Conservation (phyloP, 1,139 yeast genomes). For the Candida pseudocylindracea region DNA sequence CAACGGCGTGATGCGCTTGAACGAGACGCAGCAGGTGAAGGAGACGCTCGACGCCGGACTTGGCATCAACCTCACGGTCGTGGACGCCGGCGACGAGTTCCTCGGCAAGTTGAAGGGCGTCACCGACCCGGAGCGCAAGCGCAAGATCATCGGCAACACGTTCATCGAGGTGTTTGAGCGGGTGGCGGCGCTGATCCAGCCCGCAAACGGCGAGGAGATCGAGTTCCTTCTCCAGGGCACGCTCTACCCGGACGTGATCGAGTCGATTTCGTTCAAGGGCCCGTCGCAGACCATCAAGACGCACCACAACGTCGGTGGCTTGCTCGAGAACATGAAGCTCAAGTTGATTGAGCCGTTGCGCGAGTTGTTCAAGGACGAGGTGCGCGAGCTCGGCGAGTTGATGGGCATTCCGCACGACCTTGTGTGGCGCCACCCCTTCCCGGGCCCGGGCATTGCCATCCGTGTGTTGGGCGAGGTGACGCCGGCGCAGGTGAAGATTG, state of each 20-base stretch:
- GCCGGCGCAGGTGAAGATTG: conserved; percentile 77
- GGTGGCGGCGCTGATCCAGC: conserved; percentile 83
- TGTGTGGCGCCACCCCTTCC: conserved; percentile 99
- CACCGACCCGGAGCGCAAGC: conserved; percentile 97
- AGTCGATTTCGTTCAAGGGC: conserved; percentile 96
- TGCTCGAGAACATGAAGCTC: conserved; percentile 92
- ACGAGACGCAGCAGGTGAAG: conserved; percentile 79
- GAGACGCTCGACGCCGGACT: conserved; percentile 78
- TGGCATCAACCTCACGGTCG: conserved; percentile 84
- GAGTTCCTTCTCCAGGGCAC: conserved; percentile 95
- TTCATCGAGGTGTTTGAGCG: conserved; percentile 94
- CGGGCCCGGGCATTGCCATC: conserved; percentile 99
- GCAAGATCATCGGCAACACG: conserved; percentile 96
- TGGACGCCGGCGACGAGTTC: conserved; percentile 86
- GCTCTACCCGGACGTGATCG: conserved; percentile 94
- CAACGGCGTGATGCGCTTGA: conserved; percentile 90
- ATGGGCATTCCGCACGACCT: conserved; percentile 91
- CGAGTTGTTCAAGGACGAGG: conserved; percentile 97
- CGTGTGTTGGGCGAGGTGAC: conserved; percentile 96
- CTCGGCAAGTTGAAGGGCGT: conserved; percentile 74
- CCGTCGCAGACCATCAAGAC: conserved; percentile 99
- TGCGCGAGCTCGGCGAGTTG: conserved; percentile 83
- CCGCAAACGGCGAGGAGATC: conserved; percentile 74
- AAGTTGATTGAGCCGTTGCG: conserved; percentile 96
- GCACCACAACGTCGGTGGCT: conserved; percentile 97